These are phyloP conservation scores for Bruguiera gymnorhiza DNA, from an alignment of 345 rosid genomes.

Conservation along the genomic window DNA sequence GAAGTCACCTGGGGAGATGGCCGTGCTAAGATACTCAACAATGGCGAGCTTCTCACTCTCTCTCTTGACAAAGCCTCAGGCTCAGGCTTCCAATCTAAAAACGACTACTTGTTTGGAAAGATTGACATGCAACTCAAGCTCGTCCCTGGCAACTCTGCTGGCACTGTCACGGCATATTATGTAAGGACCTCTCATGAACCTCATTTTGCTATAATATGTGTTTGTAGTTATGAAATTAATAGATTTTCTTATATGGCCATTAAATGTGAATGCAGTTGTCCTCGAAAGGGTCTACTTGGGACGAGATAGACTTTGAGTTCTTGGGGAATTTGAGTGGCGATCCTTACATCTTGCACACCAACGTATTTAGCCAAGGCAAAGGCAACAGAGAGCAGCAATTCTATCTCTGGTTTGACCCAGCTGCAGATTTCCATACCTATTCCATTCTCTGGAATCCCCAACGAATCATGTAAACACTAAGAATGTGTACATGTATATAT, in stretches of 20 bases:
- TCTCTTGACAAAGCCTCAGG: slow-evolving; percentile 55
- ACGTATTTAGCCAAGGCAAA: slow-evolving; percentile 55
- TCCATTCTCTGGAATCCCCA: slow-evolving; percentile 63
- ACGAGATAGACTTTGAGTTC: slow-evolving; percentile 71
- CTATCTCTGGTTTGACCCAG: slow-evolving; percentile 66
- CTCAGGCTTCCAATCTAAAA: slow-evolving; percentile 60
- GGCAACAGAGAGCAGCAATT: slow-evolving; percentile 66
- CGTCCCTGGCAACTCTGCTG: slow-evolving; percentile 58
- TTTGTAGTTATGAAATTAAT: background rate
- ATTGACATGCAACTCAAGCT: slow-evolving; percentile 56
- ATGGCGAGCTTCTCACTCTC: slow-evolving; percentile 58
- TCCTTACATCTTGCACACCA: slow-evolving; percentile 63
- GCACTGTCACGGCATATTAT: slow-evolving; percentile 56
- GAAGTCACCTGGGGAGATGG: slow-evolving; percentile 64
- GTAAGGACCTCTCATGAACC: slow-evolving; percentile 20
- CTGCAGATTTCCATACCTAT: slow-evolving; percentile 60
- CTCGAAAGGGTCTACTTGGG: slow-evolving; percentile 58
- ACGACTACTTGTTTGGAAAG: slow-evolving; percentile 51
- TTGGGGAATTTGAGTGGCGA: slow-evolving; percentile 58
- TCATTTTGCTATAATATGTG: background rate
- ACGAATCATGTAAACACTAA: slow-evolving; percentile 43
- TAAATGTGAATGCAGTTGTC: slow-evolving; percentile 32
- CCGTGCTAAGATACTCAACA: slow-evolving; percentile 49
- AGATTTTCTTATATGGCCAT: background rate
- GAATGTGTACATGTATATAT: no score